Evolutionary conservation across 495 filamentous ascomycete genomes (phyloP), one percentile per base, ranked within the genome.

Genomic region (Neohortaea acidophila): DNA sequence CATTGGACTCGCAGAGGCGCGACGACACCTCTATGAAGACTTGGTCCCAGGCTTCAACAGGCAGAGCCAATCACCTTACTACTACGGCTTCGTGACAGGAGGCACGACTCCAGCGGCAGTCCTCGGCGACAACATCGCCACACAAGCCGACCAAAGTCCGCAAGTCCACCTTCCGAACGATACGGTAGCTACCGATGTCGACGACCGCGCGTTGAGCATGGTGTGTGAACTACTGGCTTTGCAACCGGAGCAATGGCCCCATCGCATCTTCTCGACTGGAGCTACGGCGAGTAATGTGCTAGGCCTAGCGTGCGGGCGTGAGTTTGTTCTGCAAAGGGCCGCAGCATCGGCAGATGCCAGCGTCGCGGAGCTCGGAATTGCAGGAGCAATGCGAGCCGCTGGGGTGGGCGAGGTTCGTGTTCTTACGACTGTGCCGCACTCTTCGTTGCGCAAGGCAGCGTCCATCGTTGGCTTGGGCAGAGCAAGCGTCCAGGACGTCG

Each of bases 81-180:
- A 92, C 63, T 89, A 80, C 58, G 86, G 84, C 18, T 93, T 94
- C 51, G 75, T 96, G 5, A 91, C 79, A 0, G 87, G 87, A 14
- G 81, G 82, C 12, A 59, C 64, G 21, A 83, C 83, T 2, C 82
- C 84, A 0, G 73, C 83, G n/a, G 84, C 84, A 21, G 63, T 76
- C 23, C 68, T 82, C n/a, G 87, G 81, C 0, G 86, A 96, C 54
- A 74, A 78, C 50, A 59, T 93, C 10, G 84, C 85, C 33, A 76
- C 72, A 7, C 67, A 69, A 1, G 72, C 74, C 29, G 86, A 94
- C 52, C 81, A 89, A 44, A 93, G 84, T 52, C 74, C 84, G n/a
- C 68, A 73, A 35, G 83, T 94, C 8, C 84, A 94, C 59, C 61
- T 94, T 15, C 72, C 83, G 0, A 59, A 66, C 8, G 77, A 93